phyloP scores from a whole-genome alignment of 2,329 filamentous ascomycete species.

The Aspergillus texensis region DNA sequence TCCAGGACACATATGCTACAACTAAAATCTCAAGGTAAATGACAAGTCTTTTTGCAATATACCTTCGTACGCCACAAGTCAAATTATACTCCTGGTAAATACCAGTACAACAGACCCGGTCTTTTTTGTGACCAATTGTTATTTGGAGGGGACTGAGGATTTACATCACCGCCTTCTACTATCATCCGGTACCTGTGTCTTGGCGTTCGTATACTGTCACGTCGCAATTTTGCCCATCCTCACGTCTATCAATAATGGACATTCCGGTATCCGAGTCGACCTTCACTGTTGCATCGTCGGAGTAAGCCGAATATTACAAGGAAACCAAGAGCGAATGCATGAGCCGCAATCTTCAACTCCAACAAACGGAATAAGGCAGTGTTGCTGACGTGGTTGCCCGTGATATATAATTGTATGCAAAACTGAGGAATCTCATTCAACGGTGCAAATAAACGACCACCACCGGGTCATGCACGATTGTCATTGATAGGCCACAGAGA shows the following conservation, averaged over 20 bases:
- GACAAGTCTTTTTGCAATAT: neutral
- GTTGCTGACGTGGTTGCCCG: neutral
- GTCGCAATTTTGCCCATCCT: neutral
- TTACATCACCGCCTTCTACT: conserved; percentile 2
- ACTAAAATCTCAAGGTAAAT: neutral
- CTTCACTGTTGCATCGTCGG: neutral
- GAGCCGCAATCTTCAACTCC: neutral
- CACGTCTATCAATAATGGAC: neutral
- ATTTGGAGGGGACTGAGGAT: neutral
- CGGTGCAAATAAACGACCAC: neutral
- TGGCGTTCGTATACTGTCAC: neutral
- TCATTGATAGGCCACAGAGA: neutral
- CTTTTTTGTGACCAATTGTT: neutral
- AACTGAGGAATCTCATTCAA: neutral
- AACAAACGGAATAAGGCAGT: neutral
- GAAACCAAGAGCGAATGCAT: neutral
- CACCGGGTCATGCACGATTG: neutral
- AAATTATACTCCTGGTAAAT: neutral
- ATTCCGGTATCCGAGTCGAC: neutral
- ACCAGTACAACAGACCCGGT: neutral
- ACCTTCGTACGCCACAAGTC: neutral
- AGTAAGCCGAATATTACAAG: neutral
- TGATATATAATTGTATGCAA: neutral
- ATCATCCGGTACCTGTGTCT: neutral
- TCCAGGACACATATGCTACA: neutral